Conservation (phyloP, 352 stramenopile genomes). For the Elongisporangium anandrum region DNA sequence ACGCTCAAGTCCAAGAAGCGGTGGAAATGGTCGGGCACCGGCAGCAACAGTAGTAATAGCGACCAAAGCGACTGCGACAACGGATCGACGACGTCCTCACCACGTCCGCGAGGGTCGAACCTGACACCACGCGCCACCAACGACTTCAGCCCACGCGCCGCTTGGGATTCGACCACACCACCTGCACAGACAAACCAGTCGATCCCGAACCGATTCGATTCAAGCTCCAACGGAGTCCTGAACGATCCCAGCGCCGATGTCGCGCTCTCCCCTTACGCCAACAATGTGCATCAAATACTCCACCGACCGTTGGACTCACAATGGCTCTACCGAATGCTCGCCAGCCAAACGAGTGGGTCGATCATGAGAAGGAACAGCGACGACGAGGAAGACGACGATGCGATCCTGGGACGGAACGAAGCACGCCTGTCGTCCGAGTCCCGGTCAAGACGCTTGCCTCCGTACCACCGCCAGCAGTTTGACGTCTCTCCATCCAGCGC, state of each 20-base stretch:
- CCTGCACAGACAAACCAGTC: constrained; percentile 14
- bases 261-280: constrained; percentile 14
- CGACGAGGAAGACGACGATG: constrained; percentile 6
- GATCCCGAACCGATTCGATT: constrained; percentile 28
- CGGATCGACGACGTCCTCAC: constrained; percentile 15
- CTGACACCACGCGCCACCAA: constrained; percentile 11
- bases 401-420: constrained; percentile 7
- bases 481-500: constrained; percentile 16
- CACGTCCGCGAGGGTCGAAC: constrained; percentile 10
- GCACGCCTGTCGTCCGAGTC: background rate
- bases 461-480: background rate
- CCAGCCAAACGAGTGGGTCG: background rate
- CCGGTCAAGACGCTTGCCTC: background rate
- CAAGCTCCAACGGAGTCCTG: constrained; percentile 16
- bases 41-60: constrained; percentile 27
- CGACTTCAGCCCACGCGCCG: constrained; percentile 4
- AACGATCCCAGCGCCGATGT: constrained; percentile 48
- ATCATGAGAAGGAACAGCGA: background rate
- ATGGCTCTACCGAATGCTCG: background rate
- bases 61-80: constrained; percentile 31
- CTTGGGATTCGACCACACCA: constrained; percentile 1
- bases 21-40: constrained; percentile 63
- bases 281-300: constrained; percentile 10
- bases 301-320: background rate
- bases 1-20: constrained; percentile 83